Conservation (phyloP, 1,284 basidiomycete species). For the Trichosporon inkin region DNA sequence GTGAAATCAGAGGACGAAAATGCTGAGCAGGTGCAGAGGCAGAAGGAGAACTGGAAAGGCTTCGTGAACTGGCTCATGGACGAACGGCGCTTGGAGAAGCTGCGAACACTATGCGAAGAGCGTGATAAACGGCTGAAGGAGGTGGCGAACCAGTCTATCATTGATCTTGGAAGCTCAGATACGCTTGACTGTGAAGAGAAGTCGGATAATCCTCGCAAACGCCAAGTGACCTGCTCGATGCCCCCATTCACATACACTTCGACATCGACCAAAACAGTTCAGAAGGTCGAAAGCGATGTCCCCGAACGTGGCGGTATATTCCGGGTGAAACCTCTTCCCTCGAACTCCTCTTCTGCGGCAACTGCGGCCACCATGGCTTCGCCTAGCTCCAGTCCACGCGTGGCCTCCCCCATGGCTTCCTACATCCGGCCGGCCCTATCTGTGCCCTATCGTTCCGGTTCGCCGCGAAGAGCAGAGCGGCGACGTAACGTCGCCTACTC, state of each 20-base stretch:
- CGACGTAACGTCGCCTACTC: constrained; percentile 28
- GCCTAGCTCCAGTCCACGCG: constrained; percentile 7
- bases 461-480: constrained; percentile 37
- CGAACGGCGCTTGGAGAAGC: constrained; percentile 43
- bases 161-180: background rate
- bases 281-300: constrained; percentile 17
- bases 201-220: constrained; percentile 11
- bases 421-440: constrained; percentile 40
- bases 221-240: constrained; percentile 14
- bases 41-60: constrained; percentile 43
- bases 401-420: constrained; percentile 22
- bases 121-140: constrained; percentile 32
- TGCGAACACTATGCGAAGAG: constrained; percentile 38
- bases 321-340: constrained; percentile 9
- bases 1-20: constrained; percentile 22
- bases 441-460: constrained; percentile 32
- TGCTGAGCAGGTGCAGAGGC: constrained; percentile 21
- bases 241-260: constrained; percentile 9
- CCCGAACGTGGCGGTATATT: constrained; percentile 27
- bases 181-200: background rate
- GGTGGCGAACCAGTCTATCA: constrained; percentile 21
- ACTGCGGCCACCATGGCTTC: constrained; percentile 6
- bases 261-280: constrained; percentile 11
- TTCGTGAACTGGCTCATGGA: constrained; percentile 48
- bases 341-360: background rate